Conservation (phyloP, 306 rosid species). For the Rosa chinensis region DNA sequence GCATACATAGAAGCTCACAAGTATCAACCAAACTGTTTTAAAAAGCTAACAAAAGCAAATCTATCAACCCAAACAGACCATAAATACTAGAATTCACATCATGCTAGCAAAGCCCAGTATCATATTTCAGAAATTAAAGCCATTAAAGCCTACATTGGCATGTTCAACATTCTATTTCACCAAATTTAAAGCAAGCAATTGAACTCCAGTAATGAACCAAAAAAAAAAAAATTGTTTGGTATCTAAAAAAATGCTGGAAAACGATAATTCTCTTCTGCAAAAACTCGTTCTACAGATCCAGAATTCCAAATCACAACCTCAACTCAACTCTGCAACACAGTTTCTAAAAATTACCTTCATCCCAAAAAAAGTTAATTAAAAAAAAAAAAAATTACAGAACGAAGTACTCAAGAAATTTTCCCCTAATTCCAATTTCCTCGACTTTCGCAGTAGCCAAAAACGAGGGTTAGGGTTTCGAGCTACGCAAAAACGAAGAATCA, state of each 20-base stretch:
- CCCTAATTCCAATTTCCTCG: background rate
- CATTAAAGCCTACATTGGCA: background rate
- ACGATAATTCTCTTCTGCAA: background rate
- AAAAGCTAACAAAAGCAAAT: background rate
- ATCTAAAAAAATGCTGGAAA: slow-evolving; percentile 11
- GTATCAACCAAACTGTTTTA: background rate
- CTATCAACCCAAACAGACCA: background rate
- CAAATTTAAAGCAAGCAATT: slow-evolving; percentile 13
- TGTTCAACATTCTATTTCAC: slow-evolving; percentile 1
- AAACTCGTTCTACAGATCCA: slow-evolving; percentile 13
- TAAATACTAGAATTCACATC: background rate
- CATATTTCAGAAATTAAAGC: background rate
- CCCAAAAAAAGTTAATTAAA: background rate
- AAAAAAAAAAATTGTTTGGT: background rate
- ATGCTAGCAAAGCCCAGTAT: slow-evolving; percentile 6
- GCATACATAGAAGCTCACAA: background rate
- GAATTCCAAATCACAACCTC: slow-evolving; percentile 13
- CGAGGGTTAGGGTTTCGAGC: slow-evolving; percentile 21
- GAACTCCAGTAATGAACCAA: background rate
- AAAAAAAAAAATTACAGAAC: background rate
- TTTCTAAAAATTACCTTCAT: background rate
- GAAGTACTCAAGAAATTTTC: background rate
- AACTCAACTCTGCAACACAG: background rate
- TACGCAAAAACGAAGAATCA: background rate
- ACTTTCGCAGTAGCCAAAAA: slow-evolving; percentile 19